These are phyloP conservation scores for Brettanomyces custersianus DNA, from an alignment of 805 yeast genomes.

Conservation along the genomic window DNA sequence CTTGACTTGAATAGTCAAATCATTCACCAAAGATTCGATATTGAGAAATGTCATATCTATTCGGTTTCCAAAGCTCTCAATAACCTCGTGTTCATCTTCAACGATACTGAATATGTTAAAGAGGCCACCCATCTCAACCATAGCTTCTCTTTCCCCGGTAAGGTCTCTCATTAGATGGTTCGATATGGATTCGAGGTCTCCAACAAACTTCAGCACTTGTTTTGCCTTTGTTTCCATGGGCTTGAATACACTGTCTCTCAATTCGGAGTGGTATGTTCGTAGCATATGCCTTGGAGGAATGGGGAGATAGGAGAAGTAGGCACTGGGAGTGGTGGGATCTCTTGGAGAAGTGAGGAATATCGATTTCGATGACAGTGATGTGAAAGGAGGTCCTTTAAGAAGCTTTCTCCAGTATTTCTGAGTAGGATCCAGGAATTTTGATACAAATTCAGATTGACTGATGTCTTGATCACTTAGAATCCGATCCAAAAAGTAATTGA, in stretches of 20 bases:
- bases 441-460: constrained; percentile 29
- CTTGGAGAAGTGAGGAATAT: constrained; percentile 40
- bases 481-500: constrained; percentile 35
- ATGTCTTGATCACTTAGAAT: constrained; percentile 28
- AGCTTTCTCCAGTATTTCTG: constrained; percentile 45
- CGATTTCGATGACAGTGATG: constrained; percentile 37
- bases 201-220: constrained; percentile 8
- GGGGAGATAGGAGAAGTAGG: constrained; percentile 42
- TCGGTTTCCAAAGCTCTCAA: constrained; percentile 46
- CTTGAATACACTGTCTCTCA: constrained; percentile 17
- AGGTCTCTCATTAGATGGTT: constrained; percentile 32
- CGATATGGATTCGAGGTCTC: constrained; percentile 28
- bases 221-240: constrained; percentile 20
- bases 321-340: constrained; percentile 44
- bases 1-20: constrained; percentile 34
- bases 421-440: constrained; percentile 42
- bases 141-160: constrained; percentile 28
- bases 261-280: constrained; percentile 20
- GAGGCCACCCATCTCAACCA: constrained; percentile 48
- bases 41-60: constrained; percentile 42
- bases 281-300: constrained; percentile 24
- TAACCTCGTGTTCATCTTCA: constrained; percentile 25
- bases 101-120: constrained; percentile 45
- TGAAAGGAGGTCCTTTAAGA: constrained; percentile 26
- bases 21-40: constrained; percentile 34